phyloP scores from a whole-genome alignment of 371 early-diverging fungal genomes.

The Lichtheimia hyalospora region DNA sequence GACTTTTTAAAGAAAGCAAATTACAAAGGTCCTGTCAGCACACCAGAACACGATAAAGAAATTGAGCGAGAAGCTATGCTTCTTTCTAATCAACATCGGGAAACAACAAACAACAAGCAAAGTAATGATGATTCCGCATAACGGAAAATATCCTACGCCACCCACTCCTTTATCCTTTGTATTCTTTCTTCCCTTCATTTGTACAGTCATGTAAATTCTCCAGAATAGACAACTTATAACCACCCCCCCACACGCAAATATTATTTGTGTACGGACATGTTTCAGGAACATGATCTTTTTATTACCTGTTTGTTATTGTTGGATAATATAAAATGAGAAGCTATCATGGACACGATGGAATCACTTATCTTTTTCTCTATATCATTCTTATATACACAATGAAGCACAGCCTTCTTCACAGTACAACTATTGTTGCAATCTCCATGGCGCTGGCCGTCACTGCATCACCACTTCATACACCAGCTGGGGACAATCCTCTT shows the following conservation, averaged over 20 bases:
- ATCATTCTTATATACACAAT: background rate
- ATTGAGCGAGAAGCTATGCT: slow-evolving; percentile 18
- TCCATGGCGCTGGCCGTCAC: slow-evolving; percentile 19
- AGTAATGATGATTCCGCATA: background rate
- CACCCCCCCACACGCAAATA: too few species aligned
- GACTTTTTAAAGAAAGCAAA: slow-evolving; percentile 40
- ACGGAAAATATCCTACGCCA: background rate
- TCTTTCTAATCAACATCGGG: slow-evolving; percentile 7
- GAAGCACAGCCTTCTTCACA: background rate
- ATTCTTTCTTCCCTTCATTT: background rate
- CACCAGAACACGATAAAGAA: slow-evolving; percentile 29
- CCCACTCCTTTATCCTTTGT: background rate
- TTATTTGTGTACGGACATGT: too few species aligned
- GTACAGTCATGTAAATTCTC: too few species aligned
- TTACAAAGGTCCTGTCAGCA: slow-evolving; percentile 41
- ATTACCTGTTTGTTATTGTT: too few species aligned
- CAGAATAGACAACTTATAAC: too few species aligned
- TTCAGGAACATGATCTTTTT: too few species aligned
- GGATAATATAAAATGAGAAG: too few species aligned
- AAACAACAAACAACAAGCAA: slow-evolving; percentile 4
- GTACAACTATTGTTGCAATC: slow-evolving; percentile 8
- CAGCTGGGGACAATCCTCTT: background rate
- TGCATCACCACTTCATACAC: slow-evolving; percentile 5
- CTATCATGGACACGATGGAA: too few species aligned
- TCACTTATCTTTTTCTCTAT: background rate